Evolutionary conservation across 2,329 filamentous ascomycete genomes (phyloP), one percentile per base, ranked within the genome.

Genomic region (Amylocarpus encephaloides): DNA sequence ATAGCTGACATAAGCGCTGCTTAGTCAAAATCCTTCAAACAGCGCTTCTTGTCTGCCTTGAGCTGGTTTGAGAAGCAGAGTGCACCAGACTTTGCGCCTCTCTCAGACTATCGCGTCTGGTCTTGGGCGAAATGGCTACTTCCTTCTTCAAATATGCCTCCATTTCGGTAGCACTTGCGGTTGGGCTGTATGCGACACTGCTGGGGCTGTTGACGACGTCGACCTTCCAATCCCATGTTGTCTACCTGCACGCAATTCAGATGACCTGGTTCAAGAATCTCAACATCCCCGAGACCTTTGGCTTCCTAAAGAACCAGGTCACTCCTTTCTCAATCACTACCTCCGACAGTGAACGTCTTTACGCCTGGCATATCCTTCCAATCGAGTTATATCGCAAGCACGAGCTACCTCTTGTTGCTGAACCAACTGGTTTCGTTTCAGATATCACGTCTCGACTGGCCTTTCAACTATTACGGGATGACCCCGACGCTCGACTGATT

Each of bases 321-420:
- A 89, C 88, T 5, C 86, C 91, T 0, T 95, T 96, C 66, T 80
- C 78, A 38, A 68, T 96, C 26, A 70, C 69, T 5, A 91, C 88
- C 0, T 72, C 79, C 0, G 90, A 95, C 64, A 80, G 81, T 22
- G 83, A 89, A 66, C 80, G 73, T 1, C 70, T 96, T 13, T 92
- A 92, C 64, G 86, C 86, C 18, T 97, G 91, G 91, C 91, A 95
- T 63, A 77, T 96, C 46, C 71, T 95, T 34, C 91, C 92, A 0
- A 68, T 93, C 9, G 81, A 84, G 48, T 71, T 88, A 0, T 95
- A 93, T 66, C 73, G 80, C 9, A 74, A 84, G 56, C 77, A 94
- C 59, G 85, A 93, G 60, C 68, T 73, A 18, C 69, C 70, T 5
- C 70, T 94, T 11, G 70, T 77, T 35, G 35, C 67, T 0, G 73